Base-by-base conservation (phyloP, 2,329 filamentous ascomycete species). In the Lachnellula occidentalis region DNA sequence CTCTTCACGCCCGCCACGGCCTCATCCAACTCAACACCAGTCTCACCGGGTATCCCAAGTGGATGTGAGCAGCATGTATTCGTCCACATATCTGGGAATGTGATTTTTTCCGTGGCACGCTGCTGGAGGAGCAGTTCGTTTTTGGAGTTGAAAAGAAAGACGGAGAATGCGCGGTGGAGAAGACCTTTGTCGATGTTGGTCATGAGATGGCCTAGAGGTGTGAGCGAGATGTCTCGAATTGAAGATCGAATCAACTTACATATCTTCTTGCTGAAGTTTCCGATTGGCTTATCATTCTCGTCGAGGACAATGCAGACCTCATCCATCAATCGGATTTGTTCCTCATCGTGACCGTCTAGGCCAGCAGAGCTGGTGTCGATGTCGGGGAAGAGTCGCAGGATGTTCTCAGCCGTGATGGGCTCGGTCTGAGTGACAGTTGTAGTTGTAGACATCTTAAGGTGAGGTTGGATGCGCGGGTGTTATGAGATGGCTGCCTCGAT, bases 21-120 rank as follows among this genome's bases (percentile, higher is more conserved):
- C 61, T 90, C 88, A 48, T 86, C 80, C 43, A 99, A 78, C 62
- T 87, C 87, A 34, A 85, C 81, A 59, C 94, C 94, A 24, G 90
- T 95, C 82, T 99, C 94, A 61, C 87, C 87, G 8, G 94, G 88
- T 62, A 96, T 88, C 53, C 90, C 89, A 58, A 99, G 81, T 5
- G 94, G 94, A 73, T 99, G 94, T 39, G 94, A 99, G 79, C 94
- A 99, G 81, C 94, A 99, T 34, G 94, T 99, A 76, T 99, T 99
- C 61, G 94, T 99, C 94, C 94, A 99, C 87, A 96, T 92, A 71
- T 96, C 90, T 48, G 94, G 92, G 76, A 99, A 99, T 6, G 94
- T 99, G 70, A 99, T 99, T 79, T 99, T 99, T 77, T 97, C 92
- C 41, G 85, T 78, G 27, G 94, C 94, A 63, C 94, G 88, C 78